phyloP scores from a whole-genome alignment of 805 yeast genomes.

The Candida alai region DNA sequence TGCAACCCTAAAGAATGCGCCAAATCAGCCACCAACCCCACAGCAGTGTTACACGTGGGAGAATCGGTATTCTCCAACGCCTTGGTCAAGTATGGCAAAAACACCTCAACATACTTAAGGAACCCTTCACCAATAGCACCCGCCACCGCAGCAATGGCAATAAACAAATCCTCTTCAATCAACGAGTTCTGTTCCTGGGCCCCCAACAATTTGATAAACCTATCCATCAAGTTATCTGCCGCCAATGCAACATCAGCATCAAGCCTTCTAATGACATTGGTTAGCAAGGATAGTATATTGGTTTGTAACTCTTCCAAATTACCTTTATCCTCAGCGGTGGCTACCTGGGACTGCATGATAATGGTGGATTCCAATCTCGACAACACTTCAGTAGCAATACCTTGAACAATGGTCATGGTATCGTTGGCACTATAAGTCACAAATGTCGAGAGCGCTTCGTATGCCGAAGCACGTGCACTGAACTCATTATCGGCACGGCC shows the following conservation, averaged over 20 bases:
- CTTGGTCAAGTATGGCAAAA: conserved; percentile 74
- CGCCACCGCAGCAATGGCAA: conserved; percentile 88
- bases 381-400: conserved; percentile 72
- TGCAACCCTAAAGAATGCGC: conserved; percentile 79
- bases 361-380: conserved; percentile 70
- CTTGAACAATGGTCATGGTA: conserved; percentile 63
- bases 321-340: conserved; percentile 65
- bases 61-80: conserved; percentile 82
- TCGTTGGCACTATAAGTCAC: conserved; percentile 72
- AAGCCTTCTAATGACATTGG: conserved; percentile 80
- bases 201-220: conserved; percentile 67
- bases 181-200: conserved; percentile 58
- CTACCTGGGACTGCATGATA: conserved; percentile 49
- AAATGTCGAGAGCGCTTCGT: conserved; percentile 83
- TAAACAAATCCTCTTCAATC: conserved; percentile 91
- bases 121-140: conserved; percentile 71
- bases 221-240: conserved; percentile 80
- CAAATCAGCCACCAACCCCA: conserved; percentile 92
- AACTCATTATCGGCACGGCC: conserved; percentile 77
- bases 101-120: conserved; percentile 71
- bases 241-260: conserved; percentile 61
- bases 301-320: conserved; percentile 87
- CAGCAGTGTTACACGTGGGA: conserved; percentile 82
- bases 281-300: conserved; percentile 70
- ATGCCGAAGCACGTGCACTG: conserved; percentile 91